These are phyloP conservation scores for Apiospora saccharicola DNA, from an alignment of 2,329 filamentous ascomycete genomes.

Conservation along the genomic window DNA sequence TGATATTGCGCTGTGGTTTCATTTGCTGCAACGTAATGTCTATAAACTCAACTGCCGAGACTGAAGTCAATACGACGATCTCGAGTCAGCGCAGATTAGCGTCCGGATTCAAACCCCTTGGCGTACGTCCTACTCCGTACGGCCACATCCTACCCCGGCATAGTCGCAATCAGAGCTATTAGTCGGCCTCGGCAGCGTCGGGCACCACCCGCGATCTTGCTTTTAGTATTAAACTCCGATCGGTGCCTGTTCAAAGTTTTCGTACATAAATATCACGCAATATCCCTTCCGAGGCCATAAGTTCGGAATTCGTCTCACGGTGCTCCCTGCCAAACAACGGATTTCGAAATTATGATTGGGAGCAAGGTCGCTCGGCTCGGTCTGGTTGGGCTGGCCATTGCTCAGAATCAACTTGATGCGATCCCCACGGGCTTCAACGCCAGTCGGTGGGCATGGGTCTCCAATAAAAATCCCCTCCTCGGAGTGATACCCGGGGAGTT, in stretches of 20 bases:
- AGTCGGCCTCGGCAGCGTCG: neutral
- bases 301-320: neutral
- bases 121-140: neutral
- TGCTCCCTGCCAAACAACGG: neutral
- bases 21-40: neutral
- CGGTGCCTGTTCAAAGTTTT: neutral
- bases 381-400: neutral
- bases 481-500: conserved; percentile 12
- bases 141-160: neutral
- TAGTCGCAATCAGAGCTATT: neutral
- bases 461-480: conserved; percentile 21
- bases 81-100: neutral
- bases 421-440: conserved; percentile 16
- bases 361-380: neutral
- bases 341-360: neutral
- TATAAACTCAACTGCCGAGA: neutral
- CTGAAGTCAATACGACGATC: neutral
- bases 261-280: neutral
- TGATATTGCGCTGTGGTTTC: no score
- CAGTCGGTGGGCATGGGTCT: conserved; percentile 14
- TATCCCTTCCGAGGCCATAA: no score
- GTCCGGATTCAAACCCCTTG: neutral
- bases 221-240: neutral
- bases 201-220: neutral
- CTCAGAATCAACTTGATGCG: conserved; percentile 10